Percentiles rank a stretch among this genome's conserved stretches.
phyloP scores from a whole-genome alignment of 257 asterid genomes.

The Jacaranda copaia region DNA sequence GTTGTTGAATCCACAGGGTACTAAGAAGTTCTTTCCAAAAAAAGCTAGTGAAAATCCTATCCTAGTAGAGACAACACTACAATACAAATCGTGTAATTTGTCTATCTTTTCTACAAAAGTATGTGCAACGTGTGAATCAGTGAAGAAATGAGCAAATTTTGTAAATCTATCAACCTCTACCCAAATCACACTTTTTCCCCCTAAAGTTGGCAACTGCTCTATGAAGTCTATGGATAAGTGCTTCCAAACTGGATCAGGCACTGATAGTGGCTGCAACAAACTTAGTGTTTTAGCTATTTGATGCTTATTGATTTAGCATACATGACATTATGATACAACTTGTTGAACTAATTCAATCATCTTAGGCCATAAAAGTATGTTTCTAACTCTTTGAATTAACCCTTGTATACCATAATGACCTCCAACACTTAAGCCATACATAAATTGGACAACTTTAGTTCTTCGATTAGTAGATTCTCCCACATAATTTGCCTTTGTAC shows the following conservation, averaged over 20 bases:
- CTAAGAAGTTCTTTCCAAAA: too few relatives aligned
- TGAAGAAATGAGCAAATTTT: conserved; percentile 8
- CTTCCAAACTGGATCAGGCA: background rate
- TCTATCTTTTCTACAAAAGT: background rate
- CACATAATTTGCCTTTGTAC: background rate
- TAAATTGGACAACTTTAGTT: background rate
- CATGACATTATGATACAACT: background rate
- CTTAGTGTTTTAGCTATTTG: background rate
- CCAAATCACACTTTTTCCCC: background rate
- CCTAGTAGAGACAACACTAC: background rate
- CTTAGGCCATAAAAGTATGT: background rate
- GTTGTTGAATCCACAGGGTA: background rate
- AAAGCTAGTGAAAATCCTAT: background rate
- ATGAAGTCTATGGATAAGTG: conserved; percentile 20
- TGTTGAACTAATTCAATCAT: background rate
- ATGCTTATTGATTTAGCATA: background rate
- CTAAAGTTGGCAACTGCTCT: background rate
- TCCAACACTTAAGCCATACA: background rate
- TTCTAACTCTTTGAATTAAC: background rate
- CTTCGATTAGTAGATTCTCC: background rate
- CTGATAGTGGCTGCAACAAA: background rate
- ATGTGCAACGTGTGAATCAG: background rate
- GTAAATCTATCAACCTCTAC: conserved; percentile 18
- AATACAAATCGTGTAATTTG: background rate
- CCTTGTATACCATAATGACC: background rate